Evolutionary conservation across 2,329 filamentous ascomycete species (phyloP).

Genomic region (Rhytidhysteron rufulum): DNA sequence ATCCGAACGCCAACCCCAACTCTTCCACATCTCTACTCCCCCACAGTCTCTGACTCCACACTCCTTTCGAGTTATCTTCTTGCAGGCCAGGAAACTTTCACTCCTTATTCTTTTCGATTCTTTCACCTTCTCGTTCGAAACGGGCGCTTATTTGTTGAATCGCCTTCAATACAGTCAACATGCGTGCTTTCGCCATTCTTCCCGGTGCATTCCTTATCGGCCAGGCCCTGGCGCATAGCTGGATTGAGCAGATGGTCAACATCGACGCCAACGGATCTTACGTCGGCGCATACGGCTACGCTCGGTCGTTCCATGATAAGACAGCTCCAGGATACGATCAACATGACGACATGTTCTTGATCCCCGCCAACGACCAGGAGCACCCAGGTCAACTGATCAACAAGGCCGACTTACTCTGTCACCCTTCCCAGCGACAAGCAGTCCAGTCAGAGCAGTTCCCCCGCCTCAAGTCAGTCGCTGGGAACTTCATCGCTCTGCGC

Average conservation of each 20-base stretch:
- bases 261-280: slow-evolving; percentile 73
- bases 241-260: slow-evolving; percentile 73
- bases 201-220: slow-evolving; percentile 16
- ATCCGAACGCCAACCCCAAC: not conserved
- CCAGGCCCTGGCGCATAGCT: slow-evolving; percentile 57
- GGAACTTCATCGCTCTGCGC: slow-evolving; percentile 45
- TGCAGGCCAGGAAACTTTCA: slow-evolving; percentile 1
- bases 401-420: slow-evolving; percentile 58
- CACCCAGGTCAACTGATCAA: slow-evolving; percentile 48
- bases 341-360: slow-evolving; percentile 56
- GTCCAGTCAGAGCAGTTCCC: slow-evolving; percentile 56
- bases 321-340: slow-evolving; percentile 55
- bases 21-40: not conserved
- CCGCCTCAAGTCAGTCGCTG: slow-evolving; percentile 55
- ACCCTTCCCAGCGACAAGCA: slow-evolving; percentile 56
- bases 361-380: slow-evolving; percentile 49
- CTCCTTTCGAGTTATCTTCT: not conserved
- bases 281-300: slow-evolving; percentile 65
- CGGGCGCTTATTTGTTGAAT: not conserved
- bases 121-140: no score
- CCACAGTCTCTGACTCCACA: not conserved
- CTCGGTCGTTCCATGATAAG: slow-evolving; percentile 66
- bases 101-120: no score
- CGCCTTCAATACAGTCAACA: not conserved
- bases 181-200: slow-evolving; percentile 12